A percentile compares a stretch with the other conserved stretches of the same genome.
Conservation (phyloP, 2,329 filamentous ascomycete genomes). For the Trichocomaceae sp. region DNA sequence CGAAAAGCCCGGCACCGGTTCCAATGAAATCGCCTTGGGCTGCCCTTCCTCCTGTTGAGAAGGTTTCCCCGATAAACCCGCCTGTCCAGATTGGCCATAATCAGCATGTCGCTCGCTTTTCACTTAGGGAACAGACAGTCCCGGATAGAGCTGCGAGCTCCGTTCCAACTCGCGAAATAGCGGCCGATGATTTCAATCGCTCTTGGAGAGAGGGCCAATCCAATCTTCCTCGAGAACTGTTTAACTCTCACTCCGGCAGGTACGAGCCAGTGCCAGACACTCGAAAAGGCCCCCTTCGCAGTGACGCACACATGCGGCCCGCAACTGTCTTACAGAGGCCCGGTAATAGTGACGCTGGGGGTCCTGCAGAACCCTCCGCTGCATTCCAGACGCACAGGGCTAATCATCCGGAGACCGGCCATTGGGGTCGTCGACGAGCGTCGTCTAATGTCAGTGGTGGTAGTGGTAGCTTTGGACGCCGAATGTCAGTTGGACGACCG, state of each 20-base stretch:
- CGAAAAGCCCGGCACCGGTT: conserved; percentile 46
- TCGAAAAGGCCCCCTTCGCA: conserved; percentile 62
- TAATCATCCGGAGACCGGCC: conserved; percentile 55
- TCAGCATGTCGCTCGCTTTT: conserved; percentile 44
- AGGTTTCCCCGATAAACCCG: conserved; percentile 62
- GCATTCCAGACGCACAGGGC: conserved; percentile 76
- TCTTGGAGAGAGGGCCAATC: conserved; percentile 67
- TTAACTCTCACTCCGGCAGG: conserved; percentile 88
- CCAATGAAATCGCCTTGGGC: conserved; percentile 92
- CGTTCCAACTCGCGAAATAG: conserved; percentile 68
- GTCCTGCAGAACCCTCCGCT: conserved; percentile 73
- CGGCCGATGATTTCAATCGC: conserved; percentile 87
- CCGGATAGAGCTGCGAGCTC: conserved; percentile 50
- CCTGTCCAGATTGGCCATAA: conserved; percentile 27
- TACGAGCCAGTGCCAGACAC: conserved; percentile 80
- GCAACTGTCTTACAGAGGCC: conserved; percentile 74
- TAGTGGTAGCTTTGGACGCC: conserved; percentile 63
- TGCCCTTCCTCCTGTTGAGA: conserved; percentile 74
- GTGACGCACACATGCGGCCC: conserved; percentile 62
- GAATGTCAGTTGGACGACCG: conserved; percentile 51
- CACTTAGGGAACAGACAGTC: conserved; percentile 49
- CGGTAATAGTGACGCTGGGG: conserved; percentile 52
- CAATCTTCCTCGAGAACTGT: conserved; percentile 67
- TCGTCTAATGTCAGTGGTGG: conserved; percentile 90
- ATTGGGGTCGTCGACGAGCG: conserved; percentile 69